Evolutionary conservation across 2,329 filamentous ascomycete species (phyloP), one percentile per base, ranked within the genome.

Genomic region (Cladophialophora immunda): DNA sequence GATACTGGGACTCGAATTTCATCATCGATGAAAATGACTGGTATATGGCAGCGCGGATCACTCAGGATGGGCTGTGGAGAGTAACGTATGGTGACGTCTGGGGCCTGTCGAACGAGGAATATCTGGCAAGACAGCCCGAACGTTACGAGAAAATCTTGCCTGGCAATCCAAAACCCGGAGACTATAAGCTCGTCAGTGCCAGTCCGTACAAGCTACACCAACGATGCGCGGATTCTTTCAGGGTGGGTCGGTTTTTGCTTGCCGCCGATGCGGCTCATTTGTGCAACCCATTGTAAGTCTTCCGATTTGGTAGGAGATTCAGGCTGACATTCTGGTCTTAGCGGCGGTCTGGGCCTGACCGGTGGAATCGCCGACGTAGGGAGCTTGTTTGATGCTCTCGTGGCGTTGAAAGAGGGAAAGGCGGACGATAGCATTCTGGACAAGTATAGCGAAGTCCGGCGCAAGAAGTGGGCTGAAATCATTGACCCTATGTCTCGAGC

Each of bases 131-230:
- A 8, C 86, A 87, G 69, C 82, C 85, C 1, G 76, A 76, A 66
- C 87, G 86, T 64, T 90, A 84, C 73, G 81, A 85, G 68, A 76
- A 81, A 41, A 87, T 90, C 68, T 80, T 90, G 0, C 87, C 87
- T 0, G 87, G 87, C 0, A 80, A 86, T 64, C 87, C 87, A 0
- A 85, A 86, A 67, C 86, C 87, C 0, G 78, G 76, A 41, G 81
- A 88, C 56, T 90, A 90, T 77, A 82, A 83, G 22, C 75, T 89
- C 25, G 76, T 84, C 59, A 87, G 82, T 74, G 83, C 87, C 72
- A 85, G 83, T 47, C 87, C 87, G 0, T 90, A 89, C 76, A 84
- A 82, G 68, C 83, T 89, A 75, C 87, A 90, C 71, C 87, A 89
- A 73, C 82, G 87, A 9, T 87, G 87, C 69, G 86, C 86, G 3